phyloP scores from a whole-genome alignment of 495 filamentous ascomycete species.

The Lentithecium fluviatile region DNA sequence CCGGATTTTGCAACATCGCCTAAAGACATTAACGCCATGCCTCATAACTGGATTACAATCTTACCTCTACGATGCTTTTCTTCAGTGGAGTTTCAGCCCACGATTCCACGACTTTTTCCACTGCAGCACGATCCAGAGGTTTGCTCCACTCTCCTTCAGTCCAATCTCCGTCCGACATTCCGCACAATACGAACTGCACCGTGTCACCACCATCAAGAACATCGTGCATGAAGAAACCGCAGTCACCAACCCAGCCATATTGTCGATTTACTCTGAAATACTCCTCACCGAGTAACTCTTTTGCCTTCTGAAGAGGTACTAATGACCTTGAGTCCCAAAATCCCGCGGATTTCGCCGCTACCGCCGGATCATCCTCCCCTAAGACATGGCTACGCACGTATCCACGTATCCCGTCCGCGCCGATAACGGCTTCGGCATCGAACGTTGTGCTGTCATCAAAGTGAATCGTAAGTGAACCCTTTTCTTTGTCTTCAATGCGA shows the following conservation, averaged over 20 bases:
- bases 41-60: neutral
- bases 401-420: conserved; percentile 32
- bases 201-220: conserved; percentile 16
- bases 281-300: conserved; percentile 10
- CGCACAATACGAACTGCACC: conserved; percentile 12
- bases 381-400: conserved; percentile 4
- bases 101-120: neutral
- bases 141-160: conserved; percentile 6
- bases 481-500: conserved; percentile 33
- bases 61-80: conserved; percentile 18
- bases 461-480: conserved; percentile 4
- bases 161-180: conserved; percentile 1
- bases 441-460: conserved; percentile 43
- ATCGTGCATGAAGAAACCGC: conserved; percentile 23
- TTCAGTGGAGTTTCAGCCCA: conserved; percentile 9
- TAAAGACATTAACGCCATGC: neutral
- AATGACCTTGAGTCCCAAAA: conserved; percentile 2
- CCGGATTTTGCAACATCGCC: conserved; percentile 19
- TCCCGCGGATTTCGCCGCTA: neutral
- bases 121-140: neutral
- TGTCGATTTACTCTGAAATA: conserved; percentile 14
- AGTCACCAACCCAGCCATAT: conserved; percentile 20
- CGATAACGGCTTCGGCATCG: conserved; percentile 27
- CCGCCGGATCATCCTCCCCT: neutral
- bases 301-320: conserved; percentile 3